Evolutionary conservation across 306 rosid species (phyloP).

Genomic region (Pterocarpus macrocarpus): DNA sequence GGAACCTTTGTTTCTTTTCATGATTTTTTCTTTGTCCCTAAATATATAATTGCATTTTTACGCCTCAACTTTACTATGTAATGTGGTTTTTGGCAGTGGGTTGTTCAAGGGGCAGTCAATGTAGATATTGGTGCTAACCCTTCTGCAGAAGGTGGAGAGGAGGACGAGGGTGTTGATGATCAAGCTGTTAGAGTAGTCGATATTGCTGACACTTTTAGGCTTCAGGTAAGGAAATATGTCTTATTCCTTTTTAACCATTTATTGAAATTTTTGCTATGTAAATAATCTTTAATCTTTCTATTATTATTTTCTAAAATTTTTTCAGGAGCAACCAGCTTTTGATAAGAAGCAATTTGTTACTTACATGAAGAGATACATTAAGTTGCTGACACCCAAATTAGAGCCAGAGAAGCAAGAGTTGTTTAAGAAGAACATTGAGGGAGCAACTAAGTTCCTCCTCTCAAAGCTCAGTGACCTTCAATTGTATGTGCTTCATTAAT

Average conservation of each 20-base stretch:
- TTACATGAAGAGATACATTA: slow-evolving; percentile 78
- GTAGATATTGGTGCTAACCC: slow-evolving; percentile 98
- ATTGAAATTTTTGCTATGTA: neutral
- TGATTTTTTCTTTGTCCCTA: neutral
- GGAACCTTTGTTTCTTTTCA: neutral
- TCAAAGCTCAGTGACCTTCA: slow-evolving; percentile 78
- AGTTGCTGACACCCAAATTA: slow-evolving; percentile 66
- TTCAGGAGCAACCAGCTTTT: slow-evolving; percentile 89
- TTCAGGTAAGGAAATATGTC: slow-evolving; percentile 43
- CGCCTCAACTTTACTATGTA: slow-evolving; percentile 5
- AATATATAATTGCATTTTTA: too few relatives aligned
- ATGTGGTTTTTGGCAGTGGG: slow-evolving; percentile 69
- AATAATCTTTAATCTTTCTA: neutral
- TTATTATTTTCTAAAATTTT: neutral
- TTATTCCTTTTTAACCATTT: neutral
- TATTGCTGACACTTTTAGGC: slow-evolving; percentile 64
- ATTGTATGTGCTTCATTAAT: slow-evolving; percentile 59
- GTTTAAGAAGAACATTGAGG: slow-evolving; percentile 85
- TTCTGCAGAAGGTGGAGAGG: slow-evolving; percentile 86
- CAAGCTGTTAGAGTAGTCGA: slow-evolving; percentile 68
- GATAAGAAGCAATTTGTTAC: slow-evolving; percentile 86
- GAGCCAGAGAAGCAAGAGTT: slow-evolving; percentile 64
- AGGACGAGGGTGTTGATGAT: slow-evolving; percentile 90
- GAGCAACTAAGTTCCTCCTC: slow-evolving; percentile 80
- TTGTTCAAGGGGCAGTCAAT: slow-evolving; percentile 83